These are phyloP conservation scores for Penicillium occitanis DNA, from an alignment of 2,329 filamentous ascomycete species.

Conservation along the genomic window DNA sequence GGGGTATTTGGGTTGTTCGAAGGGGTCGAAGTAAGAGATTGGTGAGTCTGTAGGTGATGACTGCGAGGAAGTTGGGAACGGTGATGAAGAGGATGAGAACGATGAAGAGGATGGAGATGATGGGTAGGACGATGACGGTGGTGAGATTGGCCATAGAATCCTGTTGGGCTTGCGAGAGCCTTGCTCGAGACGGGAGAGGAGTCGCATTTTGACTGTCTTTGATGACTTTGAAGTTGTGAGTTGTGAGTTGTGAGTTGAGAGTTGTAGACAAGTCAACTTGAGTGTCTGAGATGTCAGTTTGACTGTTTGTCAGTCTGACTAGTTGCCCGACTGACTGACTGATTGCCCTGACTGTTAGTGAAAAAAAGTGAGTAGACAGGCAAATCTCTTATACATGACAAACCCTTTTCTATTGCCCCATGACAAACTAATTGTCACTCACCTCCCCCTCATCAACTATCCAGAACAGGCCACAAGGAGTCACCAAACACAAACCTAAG, in stretches of 20 bases:
- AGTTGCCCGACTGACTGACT: not conserved
- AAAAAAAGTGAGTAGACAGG: not conserved
- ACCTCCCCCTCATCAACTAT: not conserved
- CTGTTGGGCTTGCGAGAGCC: not conserved
- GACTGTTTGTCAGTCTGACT: not conserved
- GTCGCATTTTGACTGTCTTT: not conserved
- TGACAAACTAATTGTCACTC: not conserved
- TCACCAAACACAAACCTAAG: not conserved
- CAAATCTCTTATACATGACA: not conserved
- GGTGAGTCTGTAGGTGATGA: not conserved
- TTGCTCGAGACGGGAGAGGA: not conserved
- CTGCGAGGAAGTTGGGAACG: not conserved
- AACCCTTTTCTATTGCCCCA: not conserved
- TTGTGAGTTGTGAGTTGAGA: not conserved
- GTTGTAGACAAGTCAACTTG: not conserved
- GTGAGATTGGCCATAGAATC: not conserved
- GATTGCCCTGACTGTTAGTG: not conserved
- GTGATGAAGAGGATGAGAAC: not conserved
- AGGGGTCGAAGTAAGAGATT: not conserved
- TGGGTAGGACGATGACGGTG: not conserved
- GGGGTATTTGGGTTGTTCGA: constrained; percentile 1
- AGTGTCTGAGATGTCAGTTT: not conserved
- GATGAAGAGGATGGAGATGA: not conserved
- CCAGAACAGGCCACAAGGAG: no score
- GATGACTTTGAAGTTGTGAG: not conserved